phyloP scores from a whole-genome alignment of 805 yeast genomes.

The Gaillardinia entomophila region DNA sequence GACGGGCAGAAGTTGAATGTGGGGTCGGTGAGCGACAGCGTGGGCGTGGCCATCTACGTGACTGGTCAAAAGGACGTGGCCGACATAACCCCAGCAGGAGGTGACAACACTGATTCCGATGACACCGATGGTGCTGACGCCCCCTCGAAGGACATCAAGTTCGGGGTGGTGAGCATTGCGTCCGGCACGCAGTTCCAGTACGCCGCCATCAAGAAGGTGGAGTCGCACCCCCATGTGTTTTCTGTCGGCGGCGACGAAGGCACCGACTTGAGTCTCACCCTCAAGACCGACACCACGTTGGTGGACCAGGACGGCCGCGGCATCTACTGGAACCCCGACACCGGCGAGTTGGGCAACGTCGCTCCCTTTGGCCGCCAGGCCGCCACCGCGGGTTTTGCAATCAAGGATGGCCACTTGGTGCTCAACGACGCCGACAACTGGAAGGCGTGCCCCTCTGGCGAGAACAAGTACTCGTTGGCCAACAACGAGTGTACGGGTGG shows the following conservation, averaged over 20 bases:
- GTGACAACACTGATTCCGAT: not conserved
- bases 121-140: not conserved
- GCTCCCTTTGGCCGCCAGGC: slow-evolving; percentile 26
- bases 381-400: slow-evolving; percentile 34
- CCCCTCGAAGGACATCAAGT: slow-evolving; percentile 6
- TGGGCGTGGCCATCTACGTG: not conserved
- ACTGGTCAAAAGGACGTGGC: not conserved
- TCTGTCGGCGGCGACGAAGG: slow-evolving; percentile 29
- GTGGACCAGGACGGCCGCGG: slow-evolving; percentile 26
- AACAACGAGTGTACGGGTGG: slow-evolving; percentile 24
- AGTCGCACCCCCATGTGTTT: slow-evolving; percentile 26
- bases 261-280: slow-evolving; percentile 15
- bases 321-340: slow-evolving; percentile 18
- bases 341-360: slow-evolving; percentile 29
- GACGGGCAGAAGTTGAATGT: not conserved
- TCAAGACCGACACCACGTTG: slow-evolving; percentile 21
- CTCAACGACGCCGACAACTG: slow-evolving; percentile 29
- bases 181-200: slow-evolving; percentile 23
- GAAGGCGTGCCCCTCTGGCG: slow-evolving; percentile 33
- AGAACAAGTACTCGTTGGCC: slow-evolving; percentile 17
- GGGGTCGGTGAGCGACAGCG: not conserved
- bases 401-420: slow-evolving; percentile 30
- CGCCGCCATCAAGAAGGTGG: slow-evolving; percentile 20
- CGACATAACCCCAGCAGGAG: not conserved
- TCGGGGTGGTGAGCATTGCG: slow-evolving; percentile 15